Conservation (phyloP, 1,284 basidiomycete species). For the Pholiota adiposa region DNA sequence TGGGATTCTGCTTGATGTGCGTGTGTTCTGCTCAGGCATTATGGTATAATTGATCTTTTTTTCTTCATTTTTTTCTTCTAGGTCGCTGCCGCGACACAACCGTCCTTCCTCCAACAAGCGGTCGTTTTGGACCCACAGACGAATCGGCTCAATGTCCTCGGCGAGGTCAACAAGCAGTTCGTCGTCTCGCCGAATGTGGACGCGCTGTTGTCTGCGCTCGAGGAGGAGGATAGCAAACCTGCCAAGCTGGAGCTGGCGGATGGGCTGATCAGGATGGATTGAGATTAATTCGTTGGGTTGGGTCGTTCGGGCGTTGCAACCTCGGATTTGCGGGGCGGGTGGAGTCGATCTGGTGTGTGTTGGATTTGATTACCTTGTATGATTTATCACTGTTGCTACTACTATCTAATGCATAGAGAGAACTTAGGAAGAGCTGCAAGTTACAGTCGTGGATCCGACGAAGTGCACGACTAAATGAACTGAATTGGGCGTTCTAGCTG, state of each 20-base stretch:
- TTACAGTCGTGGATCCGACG: too few species aligned
- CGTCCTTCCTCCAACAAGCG: conserved; percentile 90
- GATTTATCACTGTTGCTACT: background rate
- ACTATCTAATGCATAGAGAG: too few species aligned
- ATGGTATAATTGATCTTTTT: background rate
- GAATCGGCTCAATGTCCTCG: conserved; percentile 73
- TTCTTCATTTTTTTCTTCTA: conserved; percentile 35
- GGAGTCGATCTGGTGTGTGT: background rate
- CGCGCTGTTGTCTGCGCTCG: conserved; percentile 72
- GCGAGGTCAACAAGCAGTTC: conserved; percentile 87
- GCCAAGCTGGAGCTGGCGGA: conserved; percentile 45
- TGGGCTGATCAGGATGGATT: conserved; percentile 60
- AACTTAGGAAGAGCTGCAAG: too few species aligned
- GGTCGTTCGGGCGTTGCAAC: too few species aligned
- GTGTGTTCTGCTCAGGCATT: conserved; percentile 28
- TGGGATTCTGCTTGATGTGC: conserved; percentile 82
- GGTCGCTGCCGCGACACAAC: conserved; percentile 85
- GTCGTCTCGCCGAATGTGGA: conserved; percentile 88
- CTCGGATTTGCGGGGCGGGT: too few species aligned
- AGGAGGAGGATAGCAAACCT: conserved; percentile 48
- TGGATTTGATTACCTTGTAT: background rate
- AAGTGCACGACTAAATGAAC: too few species aligned
- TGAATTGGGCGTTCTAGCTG: too few species aligned
- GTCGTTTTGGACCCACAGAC: conserved; percentile 70
- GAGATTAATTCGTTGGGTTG: too few species aligned